Conservation (phyloP, 441 rosid genomes). For the Adansonia grandidieri region DNA sequence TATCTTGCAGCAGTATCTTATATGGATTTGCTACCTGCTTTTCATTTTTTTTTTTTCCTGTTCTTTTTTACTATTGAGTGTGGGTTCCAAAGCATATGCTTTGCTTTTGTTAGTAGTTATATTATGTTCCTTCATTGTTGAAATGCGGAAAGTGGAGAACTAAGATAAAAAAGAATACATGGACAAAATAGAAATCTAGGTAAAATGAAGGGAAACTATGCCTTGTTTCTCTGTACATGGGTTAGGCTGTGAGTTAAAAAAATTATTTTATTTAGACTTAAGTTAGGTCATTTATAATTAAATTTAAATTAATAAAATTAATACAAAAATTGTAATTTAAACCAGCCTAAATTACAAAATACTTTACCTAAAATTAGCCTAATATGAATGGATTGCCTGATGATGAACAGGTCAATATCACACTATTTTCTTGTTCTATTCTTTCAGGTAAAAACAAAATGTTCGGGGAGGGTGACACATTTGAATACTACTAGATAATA, state of each 20-base stretch:
- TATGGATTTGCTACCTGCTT: constrained; percentile 34
- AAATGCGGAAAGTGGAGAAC: neutral
- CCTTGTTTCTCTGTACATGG: neutral
- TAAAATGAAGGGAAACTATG: neutral
- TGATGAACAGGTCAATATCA: neutral
- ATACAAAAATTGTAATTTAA: too few species aligned
- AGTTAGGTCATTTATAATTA: too few species aligned
- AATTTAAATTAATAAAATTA: too few species aligned
- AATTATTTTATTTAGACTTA: too few species aligned
- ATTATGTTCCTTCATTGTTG: neutral
- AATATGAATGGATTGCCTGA: too few species aligned
- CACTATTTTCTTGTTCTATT: neutral
- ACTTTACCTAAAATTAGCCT: too few species aligned
- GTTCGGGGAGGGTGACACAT: neutral
- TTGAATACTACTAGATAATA: neutral
- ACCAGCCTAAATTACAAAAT: too few species aligned
- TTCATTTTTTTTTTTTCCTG: constrained; percentile 9
- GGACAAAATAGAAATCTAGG: neutral
- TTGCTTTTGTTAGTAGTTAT: neutral
- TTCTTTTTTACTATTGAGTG: neutral
- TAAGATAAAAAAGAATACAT: neutral
- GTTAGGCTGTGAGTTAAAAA: too few species aligned
- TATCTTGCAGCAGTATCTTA: constrained; percentile 16
- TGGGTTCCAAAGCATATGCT: neutral
- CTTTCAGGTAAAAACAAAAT: neutral